Evolutionary conservation across 352 stramenopile species (phyloP).

Genomic region (Globisporangium cederbergense): DNA sequence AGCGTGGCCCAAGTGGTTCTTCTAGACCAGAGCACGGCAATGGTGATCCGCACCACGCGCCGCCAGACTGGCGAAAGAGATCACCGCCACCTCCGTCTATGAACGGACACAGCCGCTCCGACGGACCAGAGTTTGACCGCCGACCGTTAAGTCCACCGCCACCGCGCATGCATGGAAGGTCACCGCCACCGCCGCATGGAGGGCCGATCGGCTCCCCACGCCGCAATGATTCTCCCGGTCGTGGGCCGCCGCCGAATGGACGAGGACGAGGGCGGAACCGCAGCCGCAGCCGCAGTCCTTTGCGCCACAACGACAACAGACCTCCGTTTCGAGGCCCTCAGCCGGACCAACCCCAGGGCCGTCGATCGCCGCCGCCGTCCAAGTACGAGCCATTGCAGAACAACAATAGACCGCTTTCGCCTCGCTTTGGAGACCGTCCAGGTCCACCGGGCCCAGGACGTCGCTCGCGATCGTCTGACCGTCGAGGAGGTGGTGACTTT

Average conservation of each 20-base stretch:
- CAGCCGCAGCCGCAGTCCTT: conserved; percentile 38
- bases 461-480: conserved; percentile 10
- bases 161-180: background rate
- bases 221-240: conserved; percentile 2
- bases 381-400: conserved; percentile 12
- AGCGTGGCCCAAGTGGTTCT: conserved; percentile 3
- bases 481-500: conserved; percentile 5
- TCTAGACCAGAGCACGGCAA: background rate
- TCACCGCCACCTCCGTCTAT: conserved; percentile 5
- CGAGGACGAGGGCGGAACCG: conserved; percentile 24
- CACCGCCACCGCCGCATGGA: background rate
- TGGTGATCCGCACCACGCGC: background rate
- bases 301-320: conserved; percentile 23
- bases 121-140: conserved; percentile 3
- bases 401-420: conserved; percentile 15
- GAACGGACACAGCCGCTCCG: conserved; percentile 1
- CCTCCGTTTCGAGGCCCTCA: conserved; percentile 12
- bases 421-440: conserved; percentile 1
- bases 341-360: conserved; percentile 4
- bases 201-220: conserved; percentile 10
- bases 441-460: background rate
- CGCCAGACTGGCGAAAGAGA: conserved; percentile 6
- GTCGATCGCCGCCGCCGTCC: conserved; percentile 4
- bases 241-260: conserved; percentile 1
- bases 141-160: conserved; percentile 1